Percentiles rank a stretch among this genome's conserved stretches.
phyloP scores from a whole-genome alignment of 2,329 filamentous ascomycete species.

The Dactylellina cionopaga region DNA sequence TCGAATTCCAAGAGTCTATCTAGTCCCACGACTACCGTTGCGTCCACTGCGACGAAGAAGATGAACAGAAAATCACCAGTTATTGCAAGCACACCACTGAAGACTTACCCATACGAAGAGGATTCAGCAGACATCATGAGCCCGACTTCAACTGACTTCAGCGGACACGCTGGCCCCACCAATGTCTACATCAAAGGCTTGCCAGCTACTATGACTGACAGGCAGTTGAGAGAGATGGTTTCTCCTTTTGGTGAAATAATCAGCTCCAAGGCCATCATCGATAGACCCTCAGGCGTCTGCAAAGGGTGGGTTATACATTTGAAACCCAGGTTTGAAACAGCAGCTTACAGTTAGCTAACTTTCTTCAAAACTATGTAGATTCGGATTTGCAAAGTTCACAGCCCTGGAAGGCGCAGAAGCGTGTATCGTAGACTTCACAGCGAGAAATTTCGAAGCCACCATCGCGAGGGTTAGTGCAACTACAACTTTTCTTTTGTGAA shows the following conservation, averaged over 20 bases:
- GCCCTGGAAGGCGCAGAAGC: slow-evolving; percentile 88
- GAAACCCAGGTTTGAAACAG: background rate
- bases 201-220: slow-evolving; percentile 92
- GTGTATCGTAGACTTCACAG: slow-evolving; percentile 94
- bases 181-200: slow-evolving; percentile 99
- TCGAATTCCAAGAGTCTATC: slow-evolving; percentile 20
- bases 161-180: slow-evolving; percentile 75
- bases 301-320: slow-evolving; percentile 77
- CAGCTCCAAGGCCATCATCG: slow-evolving; percentile 98
- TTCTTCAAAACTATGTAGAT: slow-evolving; percentile 71
- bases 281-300: slow-evolving; percentile 89
- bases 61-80: slow-evolving; percentile 28
- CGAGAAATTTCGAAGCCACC: slow-evolving; percentile 94
- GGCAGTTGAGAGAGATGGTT: slow-evolving; percentile 83
- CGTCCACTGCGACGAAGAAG: slow-evolving; percentile 12
- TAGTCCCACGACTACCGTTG: slow-evolving; percentile 21
- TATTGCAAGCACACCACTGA: slow-evolving; percentile 38
- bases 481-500: background rate
- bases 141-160: slow-evolving; percentile 8
- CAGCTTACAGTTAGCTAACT: no score
- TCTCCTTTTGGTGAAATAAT: slow-evolving; percentile 91
- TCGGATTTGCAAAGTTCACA: slow-evolving; percentile 96
- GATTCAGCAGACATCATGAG: background rate
- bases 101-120: slow-evolving; percentile 5
- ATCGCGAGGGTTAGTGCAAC: slow-evolving; percentile 82